Base-by-base conservation (phyloP, 2,329 filamentous ascomycete species). In the Fonsecaea nubica region DNA sequence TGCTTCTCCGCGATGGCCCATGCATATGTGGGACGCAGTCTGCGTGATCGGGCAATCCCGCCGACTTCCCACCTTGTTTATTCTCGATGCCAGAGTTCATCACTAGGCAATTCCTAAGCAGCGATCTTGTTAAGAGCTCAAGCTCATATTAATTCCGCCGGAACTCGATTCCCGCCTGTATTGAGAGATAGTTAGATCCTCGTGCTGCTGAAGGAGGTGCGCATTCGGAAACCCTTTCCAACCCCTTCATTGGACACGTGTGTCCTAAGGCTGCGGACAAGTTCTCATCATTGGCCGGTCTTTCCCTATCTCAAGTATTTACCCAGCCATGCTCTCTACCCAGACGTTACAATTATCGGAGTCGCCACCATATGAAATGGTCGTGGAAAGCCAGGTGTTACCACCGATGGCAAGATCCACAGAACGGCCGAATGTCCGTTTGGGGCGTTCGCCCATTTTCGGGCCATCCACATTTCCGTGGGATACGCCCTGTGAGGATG, bases 51-150 rank as follows among this genome's bases (percentile, higher is more conserved):
- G 45, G 45, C 45, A 50, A 50, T 50, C 45, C 45, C 45, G 45
- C 45, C 45, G 45, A 50, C 45, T 50, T 50, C 18, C 45, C 45
- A 30, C 45, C 45, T 50, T 50, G 18, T 50, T 48, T 30, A 25
- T 30, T 50, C 45, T 50, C 18, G 45, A 50, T 13, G 12, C 10
- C 56, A 25, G 45, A 56, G 2, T 18, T 18, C 12, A 10, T 7
- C 15, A 6, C 35, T 15, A 1, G n/a, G 18, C 9, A 25, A 50
- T 25, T 30, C 9, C 10, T 5, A 15, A 25, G 45, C 45, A 50
- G 45, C 21, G 2, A 21, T 30, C 21, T 18, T 50, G 18, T 25
- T 25, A 50, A 50, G 42, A 48, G 3, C 13, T 50, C 18, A 50
- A 48, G 3, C 13, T 50, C 18, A 50, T 25, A 50, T 30, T 18